Evolutionary conservation across 345 rosid genomes (phyloP), one percentile per base, ranked within the genome.

Genomic region (Orychophragmus violaceus): DNA sequence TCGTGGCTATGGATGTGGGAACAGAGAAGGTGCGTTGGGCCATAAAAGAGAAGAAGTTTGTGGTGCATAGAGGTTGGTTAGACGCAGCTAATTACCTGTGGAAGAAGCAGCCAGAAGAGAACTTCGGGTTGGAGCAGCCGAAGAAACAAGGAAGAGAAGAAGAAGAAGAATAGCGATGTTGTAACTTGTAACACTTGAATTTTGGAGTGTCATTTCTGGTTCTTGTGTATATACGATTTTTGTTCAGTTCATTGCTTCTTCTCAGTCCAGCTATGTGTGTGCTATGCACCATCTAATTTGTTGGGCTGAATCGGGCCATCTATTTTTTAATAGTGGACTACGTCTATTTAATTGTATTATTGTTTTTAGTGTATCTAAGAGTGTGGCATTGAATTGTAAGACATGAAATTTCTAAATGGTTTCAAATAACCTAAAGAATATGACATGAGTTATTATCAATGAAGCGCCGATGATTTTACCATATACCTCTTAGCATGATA

Each of bases 21-120:
- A 66, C 72, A 9, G 59, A 66, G 73, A 70, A 76, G 9, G 70
- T 39, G 2, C 52, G 53, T 2, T 69, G 81, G 78, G 81, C 78
- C 1, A 27, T 59, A 16, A 28, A 30, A 51, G 69, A 73, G 64
- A 58, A 64, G n/a, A n/a, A n/a, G n/a, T n/a, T n/a, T n/a, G n/a
- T n/a, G n/a, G n/a, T n/a, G n/a, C n/a, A n/a, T n/a, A 57, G 78
- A 33, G 68, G 72, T 0, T 77, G 78, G 81, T 25, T 77, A 18
- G 81, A 71, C 5, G 74, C 76, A 22, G 77, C 77, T 8, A 22
- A 74, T 23, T 77, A 17, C 52, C 42, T 69, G 18, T 73, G 81
- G 81, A 45, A 52, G 65, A 77, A 23, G 51, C 78, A 73, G 29
- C 75, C 72, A 17, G 81, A 77, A 64, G 81, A 68, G 13, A 74